Percentiles rank a stretch among this genome's conserved stretches.
phyloP scores from a whole-genome alignment of 331 rosid species.

The Rosa hybrid region DNA sequence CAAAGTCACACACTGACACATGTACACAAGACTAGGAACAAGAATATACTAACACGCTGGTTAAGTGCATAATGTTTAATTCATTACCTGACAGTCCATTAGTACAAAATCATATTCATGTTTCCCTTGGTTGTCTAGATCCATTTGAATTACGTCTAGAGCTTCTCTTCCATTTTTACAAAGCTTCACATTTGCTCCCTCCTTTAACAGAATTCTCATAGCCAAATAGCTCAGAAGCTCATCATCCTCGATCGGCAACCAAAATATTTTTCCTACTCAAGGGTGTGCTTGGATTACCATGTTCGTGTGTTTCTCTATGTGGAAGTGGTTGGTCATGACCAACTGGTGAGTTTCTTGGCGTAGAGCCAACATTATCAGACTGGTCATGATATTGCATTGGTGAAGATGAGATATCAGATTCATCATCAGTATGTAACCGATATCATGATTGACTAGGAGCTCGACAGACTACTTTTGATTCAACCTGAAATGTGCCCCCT shows the following conservation, averaged over 20 bases:
- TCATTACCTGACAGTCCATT: constrained; percentile 71
- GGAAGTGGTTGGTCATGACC: background rate
- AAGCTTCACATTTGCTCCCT: constrained; percentile 51
- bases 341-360: background rate
- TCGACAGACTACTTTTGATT: background rate
- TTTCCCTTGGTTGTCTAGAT: constrained; percentile 23
- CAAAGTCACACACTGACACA: background rate
- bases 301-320: constrained; percentile 4
- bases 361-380: constrained; percentile 9
- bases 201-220: constrained; percentile 19
- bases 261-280: constrained; percentile 50
- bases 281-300: constrained; percentile 31
- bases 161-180: constrained; percentile 68
- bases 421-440: background rate
- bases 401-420: background rate
- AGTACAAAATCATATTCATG: constrained; percentile 50
- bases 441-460: constrained; percentile 9
- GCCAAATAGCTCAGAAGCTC: constrained; percentile 29
- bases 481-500: constrained; percentile 4
- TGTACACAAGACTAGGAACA: too few species aligned
- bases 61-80: too few species aligned
- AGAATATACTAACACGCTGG: too few species aligned
- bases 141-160: constrained; percentile 34
- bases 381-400: background rate
- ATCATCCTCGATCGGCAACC: constrained; percentile 49